Conservation (phyloP, 495 filamentous ascomycete species). For the Diplogelasinospora grovesii region DNA sequence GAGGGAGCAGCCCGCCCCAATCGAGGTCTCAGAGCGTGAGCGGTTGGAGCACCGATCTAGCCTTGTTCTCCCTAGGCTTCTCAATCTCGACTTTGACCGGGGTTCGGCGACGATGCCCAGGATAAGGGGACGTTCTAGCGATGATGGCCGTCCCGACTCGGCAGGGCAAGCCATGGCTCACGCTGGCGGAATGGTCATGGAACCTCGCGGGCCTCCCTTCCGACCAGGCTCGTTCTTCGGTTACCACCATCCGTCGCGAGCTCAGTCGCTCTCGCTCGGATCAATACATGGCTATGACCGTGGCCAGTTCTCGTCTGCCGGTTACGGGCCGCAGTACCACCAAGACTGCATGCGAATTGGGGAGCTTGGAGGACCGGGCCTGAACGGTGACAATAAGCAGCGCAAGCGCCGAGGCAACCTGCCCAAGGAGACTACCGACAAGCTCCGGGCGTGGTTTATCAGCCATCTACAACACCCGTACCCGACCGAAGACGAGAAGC, state of each 20-base stretch:
- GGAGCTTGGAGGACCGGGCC: constrained; percentile 18
- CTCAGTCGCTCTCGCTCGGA: constrained; percentile 32
- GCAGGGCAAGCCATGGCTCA: constrained; percentile 20
- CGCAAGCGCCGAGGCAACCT: constrained; percentile 68
- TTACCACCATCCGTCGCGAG: constrained; percentile 30
- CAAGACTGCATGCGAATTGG: constrained; percentile 23
- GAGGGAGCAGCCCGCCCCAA: constrained; percentile 11
- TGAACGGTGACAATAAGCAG: constrained; percentile 45
- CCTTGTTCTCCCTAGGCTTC: constrained; percentile 29
- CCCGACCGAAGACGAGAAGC: constrained; percentile 86
- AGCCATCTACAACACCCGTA: constrained; percentile 77
- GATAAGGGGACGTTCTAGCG: constrained; percentile 11
- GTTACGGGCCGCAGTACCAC: constrained; percentile 22
- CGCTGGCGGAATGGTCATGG: constrained; percentile 7
- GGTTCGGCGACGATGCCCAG: constrained; percentile 11
- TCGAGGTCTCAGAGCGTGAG: constrained; percentile 16
- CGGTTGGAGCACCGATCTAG: constrained; percentile 20
- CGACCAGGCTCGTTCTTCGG: constrained; percentile 12
- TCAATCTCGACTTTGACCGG: constrained; percentile 21
- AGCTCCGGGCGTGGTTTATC: constrained; percentile 73
- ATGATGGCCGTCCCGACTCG: constrained; percentile 17
- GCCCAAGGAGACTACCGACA: constrained; percentile 78
- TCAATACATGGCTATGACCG: constrained; percentile 25
- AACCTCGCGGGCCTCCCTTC: constrained; percentile 1
- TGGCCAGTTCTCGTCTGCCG: constrained; percentile 26